Conservation (phyloP, 2,329 filamentous ascomycete genomes). For the Penicillium freii region DNA sequence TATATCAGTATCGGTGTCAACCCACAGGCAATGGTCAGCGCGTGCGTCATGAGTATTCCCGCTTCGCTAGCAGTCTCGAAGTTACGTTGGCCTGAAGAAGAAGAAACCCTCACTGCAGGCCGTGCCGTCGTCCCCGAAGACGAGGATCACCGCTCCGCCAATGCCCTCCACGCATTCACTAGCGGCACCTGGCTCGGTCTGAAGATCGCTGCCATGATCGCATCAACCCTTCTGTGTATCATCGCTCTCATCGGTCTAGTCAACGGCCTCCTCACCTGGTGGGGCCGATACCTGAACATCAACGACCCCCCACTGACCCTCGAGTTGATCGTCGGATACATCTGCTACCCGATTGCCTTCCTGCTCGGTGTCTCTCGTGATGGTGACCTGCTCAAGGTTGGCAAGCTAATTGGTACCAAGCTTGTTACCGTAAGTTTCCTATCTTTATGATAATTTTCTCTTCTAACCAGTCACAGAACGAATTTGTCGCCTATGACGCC, state of each 20-base stretch:
- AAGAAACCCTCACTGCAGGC: constrained; percentile 80
- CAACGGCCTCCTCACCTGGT: constrained; percentile 79
- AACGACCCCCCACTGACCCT: constrained; percentile 68
- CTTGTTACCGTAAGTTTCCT: constrained; percentile 63
- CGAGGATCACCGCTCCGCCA: constrained; percentile 67
- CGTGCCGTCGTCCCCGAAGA: constrained; percentile 78
- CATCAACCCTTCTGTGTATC: constrained; percentile 77
- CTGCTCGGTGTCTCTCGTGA: constrained; percentile 72
- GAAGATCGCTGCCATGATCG: constrained; percentile 82
- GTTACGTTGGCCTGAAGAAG: constrained; percentile 82
- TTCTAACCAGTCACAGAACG: constrained; percentile 54
- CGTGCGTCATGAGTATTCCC: constrained; percentile 93
- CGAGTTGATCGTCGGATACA: constrained; percentile 71
- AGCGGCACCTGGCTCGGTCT: constrained; percentile 82
- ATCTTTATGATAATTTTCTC: neutral
- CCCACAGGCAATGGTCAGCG: constrained; percentile 79
- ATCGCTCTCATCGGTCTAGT: constrained; percentile 71
- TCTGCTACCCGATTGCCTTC: constrained; percentile 76
- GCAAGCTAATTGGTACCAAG: constrained; percentile 78
- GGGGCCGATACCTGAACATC: constrained; percentile 75
- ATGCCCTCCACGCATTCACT: constrained; percentile 79
- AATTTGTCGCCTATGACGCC: constrained; percentile 69
- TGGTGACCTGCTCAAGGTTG: constrained; percentile 66
- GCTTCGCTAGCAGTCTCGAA: constrained; percentile 87
- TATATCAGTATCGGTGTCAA: constrained; percentile 84